Evolutionary conservation across 2,329 filamentous ascomycete species (phyloP).

Genomic region (Talaromyces sp.): DNA sequence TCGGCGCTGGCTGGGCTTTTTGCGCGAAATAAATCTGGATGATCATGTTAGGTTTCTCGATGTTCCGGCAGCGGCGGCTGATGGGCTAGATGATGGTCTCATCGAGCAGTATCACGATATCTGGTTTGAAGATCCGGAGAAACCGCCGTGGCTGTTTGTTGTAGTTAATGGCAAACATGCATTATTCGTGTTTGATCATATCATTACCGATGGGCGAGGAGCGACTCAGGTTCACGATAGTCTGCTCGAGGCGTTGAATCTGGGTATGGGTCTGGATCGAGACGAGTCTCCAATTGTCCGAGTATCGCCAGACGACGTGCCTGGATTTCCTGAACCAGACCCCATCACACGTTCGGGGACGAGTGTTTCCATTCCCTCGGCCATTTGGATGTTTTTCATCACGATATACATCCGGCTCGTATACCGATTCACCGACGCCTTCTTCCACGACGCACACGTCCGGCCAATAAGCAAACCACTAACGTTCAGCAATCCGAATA

Average conservation of each 20-base stretch:
- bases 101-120: not conserved
- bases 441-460: not conserved
- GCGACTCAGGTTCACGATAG: not conserved
- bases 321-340: not conserved
- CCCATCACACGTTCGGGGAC: not conserved
- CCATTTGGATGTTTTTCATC: not conserved
- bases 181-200: not conserved
- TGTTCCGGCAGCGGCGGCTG: not conserved
- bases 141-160: not conserved
- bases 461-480: not conserved
- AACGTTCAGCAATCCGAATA: not conserved
- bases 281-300: not conserved
- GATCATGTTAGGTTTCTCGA: not conserved
- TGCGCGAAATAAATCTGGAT: not conserved
- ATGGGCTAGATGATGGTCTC: not conserved
- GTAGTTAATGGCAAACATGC: not conserved
- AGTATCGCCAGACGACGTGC: not conserved
- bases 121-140: not conserved
- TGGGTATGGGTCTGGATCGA: not conserved
- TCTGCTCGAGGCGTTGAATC: not conserved
- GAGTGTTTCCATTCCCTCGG: not conserved
- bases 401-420: not conserved
- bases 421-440: not conserved
- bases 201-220: not conserved
- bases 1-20: not conserved